Percentiles rank a stretch among this genome's conserved stretches.
These are phyloP conservation scores for Trichosporon coremiiforme DNA, from an alignment of 1,284 basidiomycete species.

Conservation along the genomic window DNA sequence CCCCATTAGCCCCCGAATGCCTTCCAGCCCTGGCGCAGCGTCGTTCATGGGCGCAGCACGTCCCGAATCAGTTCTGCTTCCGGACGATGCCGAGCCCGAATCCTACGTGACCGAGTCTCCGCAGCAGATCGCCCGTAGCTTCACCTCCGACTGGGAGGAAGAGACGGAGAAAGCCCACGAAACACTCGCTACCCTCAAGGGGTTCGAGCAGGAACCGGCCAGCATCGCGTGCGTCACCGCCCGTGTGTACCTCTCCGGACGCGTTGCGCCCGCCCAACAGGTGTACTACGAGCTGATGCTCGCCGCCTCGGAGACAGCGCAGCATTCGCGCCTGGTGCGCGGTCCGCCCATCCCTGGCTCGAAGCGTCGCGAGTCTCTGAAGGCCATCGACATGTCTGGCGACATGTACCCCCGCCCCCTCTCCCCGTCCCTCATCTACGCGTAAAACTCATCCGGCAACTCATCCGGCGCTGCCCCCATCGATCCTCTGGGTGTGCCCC, in stretches of 20 bases:
- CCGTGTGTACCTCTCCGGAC: background rate
- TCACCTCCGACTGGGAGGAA: background rate
- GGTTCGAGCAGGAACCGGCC: background rate
- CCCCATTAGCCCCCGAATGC: background rate
- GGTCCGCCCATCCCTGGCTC: too few species aligned
- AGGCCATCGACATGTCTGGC: background rate
- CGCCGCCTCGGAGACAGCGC: background rate
- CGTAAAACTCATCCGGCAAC: too few species aligned
- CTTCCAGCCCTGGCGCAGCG: background rate
- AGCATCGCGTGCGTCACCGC: background rate
- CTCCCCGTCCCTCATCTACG: too few species aligned
- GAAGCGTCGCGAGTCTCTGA: background rate
- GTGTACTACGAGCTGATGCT: background rate
- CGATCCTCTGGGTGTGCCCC: too few species aligned
- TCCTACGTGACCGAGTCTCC: too few species aligned
- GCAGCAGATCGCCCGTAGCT: too few species aligned
- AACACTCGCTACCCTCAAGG: background rate
- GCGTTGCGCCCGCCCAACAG: background rate
- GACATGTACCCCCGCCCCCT: too few species aligned
- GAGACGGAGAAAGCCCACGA: background rate
- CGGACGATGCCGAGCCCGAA: background rate
- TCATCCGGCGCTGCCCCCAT: too few species aligned
- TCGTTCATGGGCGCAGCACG: background rate
- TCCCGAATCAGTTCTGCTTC: background rate
- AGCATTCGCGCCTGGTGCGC: background rate